Percentiles rank a stretch among this genome's conserved stretches.
Evolutionary conservation across 2,329 filamentous ascomycete species (phyloP).

Genomic region (Hypoxylon sp.): DNA sequence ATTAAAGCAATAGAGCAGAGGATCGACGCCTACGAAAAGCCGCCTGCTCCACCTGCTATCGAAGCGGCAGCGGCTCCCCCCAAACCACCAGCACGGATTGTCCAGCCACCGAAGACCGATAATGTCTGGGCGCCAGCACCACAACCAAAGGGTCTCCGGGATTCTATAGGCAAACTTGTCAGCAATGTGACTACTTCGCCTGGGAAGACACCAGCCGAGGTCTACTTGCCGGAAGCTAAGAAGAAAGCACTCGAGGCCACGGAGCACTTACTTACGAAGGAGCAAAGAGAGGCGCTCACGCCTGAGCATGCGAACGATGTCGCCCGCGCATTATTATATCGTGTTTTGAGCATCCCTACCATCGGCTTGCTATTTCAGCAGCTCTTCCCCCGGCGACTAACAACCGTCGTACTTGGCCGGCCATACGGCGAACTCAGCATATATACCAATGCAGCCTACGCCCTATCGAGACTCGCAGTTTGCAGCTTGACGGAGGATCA

Average conservation of each 20-base stretch:
- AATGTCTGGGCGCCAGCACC: constrained; percentile 61
- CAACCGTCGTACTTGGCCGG: constrained; percentile 77
- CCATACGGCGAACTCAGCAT: constrained; percentile 79
- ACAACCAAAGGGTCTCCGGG: constrained; percentile 57
- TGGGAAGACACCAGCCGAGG: constrained; percentile 63
- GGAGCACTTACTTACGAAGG: constrained; percentile 64
- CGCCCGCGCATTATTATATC: constrained; percentile 63
- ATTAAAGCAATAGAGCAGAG: constrained; percentile 77
- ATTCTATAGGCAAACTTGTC: constrained; percentile 63
- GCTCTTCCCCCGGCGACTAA: constrained; percentile 75
- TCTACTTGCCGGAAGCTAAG: constrained; percentile 66
- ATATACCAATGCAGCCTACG: constrained; percentile 79
- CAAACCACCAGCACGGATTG: constrained; percentile 56
- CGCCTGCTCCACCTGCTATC: constrained; percentile 55
- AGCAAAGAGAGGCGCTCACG: constrained; percentile 69
- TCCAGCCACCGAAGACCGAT: constrained; percentile 61
- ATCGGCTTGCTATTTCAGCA: constrained; percentile 79
- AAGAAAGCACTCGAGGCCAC: constrained; percentile 64
- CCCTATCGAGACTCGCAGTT: constrained; percentile 77
- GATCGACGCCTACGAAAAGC: constrained; percentile 73
- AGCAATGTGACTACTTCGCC: constrained; percentile 62
- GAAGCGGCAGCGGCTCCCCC: constrained; percentile 37
- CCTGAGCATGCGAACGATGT: constrained; percentile 65
- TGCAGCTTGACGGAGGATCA: constrained; percentile 84
- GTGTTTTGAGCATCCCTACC: constrained; percentile 63